A percentile compares a stretch with the other conserved stretches of the same genome.
Conservation (phyloP, 2,329 filamentous ascomycete genomes). For the Fusarium multiceps region DNA sequence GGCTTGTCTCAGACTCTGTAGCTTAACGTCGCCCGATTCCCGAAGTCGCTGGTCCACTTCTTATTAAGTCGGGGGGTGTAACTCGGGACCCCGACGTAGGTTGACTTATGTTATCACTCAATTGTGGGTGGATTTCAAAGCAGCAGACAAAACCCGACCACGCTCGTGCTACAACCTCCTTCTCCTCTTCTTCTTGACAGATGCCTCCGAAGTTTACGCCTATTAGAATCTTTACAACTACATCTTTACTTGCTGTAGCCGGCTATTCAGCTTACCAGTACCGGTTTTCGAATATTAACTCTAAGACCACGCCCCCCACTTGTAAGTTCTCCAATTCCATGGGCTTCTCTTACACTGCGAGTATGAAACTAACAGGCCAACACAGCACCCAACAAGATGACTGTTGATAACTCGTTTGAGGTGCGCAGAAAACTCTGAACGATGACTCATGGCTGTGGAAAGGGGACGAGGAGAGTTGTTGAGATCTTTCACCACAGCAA, state of each 20-base stretch:
- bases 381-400: constrained; percentile 52
- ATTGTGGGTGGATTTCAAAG: constrained; percentile 51
- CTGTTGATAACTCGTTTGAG: constrained; percentile 59
- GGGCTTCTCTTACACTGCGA: constrained; percentile 43
- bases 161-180: constrained; percentile 28
- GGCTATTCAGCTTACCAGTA: constrained; percentile 48
- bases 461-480: constrained; percentile 43
- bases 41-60: constrained; percentile 36
- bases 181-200: constrained; percentile 20
- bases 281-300: constrained; percentile 35
- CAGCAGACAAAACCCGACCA: constrained; percentile 38
- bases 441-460: constrained; percentile 39
- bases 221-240: constrained; percentile 44
- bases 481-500: constrained; percentile 22
- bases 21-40: constrained; percentile 17
- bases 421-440: constrained; percentile 49
- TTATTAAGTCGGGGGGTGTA: constrained; percentile 10
- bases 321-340: constrained; percentile 36
- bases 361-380: constrained; percentile 37
- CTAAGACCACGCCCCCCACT: constrained; percentile 37
- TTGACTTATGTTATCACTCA: constrained; percentile 35
- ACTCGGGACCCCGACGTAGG: constrained; percentile 33
- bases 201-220: constrained; percentile 47
- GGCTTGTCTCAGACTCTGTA: not conserved
- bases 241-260: constrained; percentile 45